Evolutionary conservation across 2,329 filamentous ascomycete species (phyloP), one percentile per base, ranked within the genome.

Genomic region (Sarocladium strictum): DNA sequence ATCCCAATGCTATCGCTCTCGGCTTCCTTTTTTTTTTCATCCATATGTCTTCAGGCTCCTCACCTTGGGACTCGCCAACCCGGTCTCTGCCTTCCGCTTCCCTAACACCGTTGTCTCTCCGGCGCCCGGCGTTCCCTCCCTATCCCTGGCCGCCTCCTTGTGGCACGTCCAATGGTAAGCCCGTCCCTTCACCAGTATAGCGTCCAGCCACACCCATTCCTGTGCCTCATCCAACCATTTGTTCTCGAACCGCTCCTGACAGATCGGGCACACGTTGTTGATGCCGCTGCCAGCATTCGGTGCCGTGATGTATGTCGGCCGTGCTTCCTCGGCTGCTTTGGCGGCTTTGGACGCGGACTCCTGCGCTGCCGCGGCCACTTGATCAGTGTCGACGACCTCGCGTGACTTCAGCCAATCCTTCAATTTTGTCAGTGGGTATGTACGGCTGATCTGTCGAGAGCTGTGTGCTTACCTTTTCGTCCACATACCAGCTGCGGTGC

Each of bases 121-220:
- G 12, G 15, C 33, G 4, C 50, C 50, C 1, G 84, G 84, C 4
- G 83, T 86, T 15, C 53, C 53, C 27, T 54, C 71, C 43, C 74
- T 76, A 60, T 87, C 85, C 64, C 84, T 86, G 33, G 81, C 87
- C 29, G 89, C 87, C 71, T 97, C 93, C 17, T 84, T 82, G 67
- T 93, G 90, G 67, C 94, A 99, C 54, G 85, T 95, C 11, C 87
- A 90, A 69, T 99, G 94, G 64, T 90, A 97, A 15, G 94, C 87
- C 58, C 90, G 84, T 55, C 80, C 83, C 33, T 88, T 89, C 27
- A 95, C 83, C 59, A 86, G 81, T 52, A 89, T 78, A 1, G 93
- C 89, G 69, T 99, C 93, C 69, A 90, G 86, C 89, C 94, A 97
- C 38, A 99, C 93, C 81, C 92, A 97, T 65, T 99, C 93, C 69